Evolutionary conservation across 345 rosid species (phyloP), one percentile per base, ranked within the genome.

Genomic region (Draba incana): DNA sequence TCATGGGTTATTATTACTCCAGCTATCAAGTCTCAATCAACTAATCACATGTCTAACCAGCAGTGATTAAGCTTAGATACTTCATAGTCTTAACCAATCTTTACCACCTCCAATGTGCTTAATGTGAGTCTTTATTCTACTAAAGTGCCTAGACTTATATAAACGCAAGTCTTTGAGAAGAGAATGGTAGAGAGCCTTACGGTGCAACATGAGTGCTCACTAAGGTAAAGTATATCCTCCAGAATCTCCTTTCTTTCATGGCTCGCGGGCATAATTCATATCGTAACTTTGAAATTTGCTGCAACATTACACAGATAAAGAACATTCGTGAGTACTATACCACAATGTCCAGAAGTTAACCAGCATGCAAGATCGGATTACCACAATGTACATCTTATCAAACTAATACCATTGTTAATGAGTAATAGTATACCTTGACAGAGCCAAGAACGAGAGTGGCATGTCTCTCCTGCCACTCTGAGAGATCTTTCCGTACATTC

Each of bases 401-500:
- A 20, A 20, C 20, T 20, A 27, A 57, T 31, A 11, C 35, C 9
- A 67, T 30, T 13, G 53, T n/a, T 10, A 12, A 42, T 44, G 53
- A 60, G 35, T 49, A 43, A 12, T 16, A 16, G 56, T 16, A 16
- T 59, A 90, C 98, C 97, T 93, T 90, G 38, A 93, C 96, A 24
- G 90, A 85, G 33, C 84, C 77, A 55, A 93, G 96, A 75, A 93
- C 97, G 45, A 93, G 90, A 44, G 92, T 86, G 44, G 98, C 98
- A 71, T 93, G 98, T 65, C 83, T 85, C 85, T 92, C 97, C 64
- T 93, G 98, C 98, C 98, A 93, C 67, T 88, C 92, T 2, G 83
- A 83, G 4, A 93, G 90, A 88, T 93, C 98, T 78, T 80, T 86
- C 77, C 97, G 79, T 10, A 93, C 92, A 78, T 90, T 92, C 7